phyloP scores from a whole-genome alignment of 2,329 filamentous ascomycete species.

The Cadophora gregata region DNA sequence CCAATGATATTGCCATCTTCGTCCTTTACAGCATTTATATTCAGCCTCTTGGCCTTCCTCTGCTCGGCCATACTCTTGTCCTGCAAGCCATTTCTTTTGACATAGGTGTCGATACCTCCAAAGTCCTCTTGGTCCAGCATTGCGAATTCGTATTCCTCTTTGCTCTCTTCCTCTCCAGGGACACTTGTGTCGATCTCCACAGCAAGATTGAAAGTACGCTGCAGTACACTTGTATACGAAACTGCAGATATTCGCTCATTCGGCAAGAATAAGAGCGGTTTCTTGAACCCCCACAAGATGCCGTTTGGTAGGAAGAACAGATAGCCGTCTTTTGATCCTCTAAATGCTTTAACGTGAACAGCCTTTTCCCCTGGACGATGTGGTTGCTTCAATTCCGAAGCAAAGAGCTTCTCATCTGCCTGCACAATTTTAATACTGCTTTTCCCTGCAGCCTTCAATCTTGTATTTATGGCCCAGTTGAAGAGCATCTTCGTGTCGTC shows the following conservation, averaged over 20 bases:
- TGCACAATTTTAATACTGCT: slow-evolving; percentile 53
- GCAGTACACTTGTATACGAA: slow-evolving; percentile 71
- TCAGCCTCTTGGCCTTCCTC: slow-evolving; percentile 66
- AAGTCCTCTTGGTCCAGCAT: slow-evolving; percentile 76
- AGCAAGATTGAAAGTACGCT: slow-evolving; percentile 72
- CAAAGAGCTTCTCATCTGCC: slow-evolving; percentile 62
- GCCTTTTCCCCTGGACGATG: slow-evolving; percentile 66
- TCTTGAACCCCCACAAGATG: slow-evolving; percentile 74
- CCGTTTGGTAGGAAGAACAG: slow-evolving; percentile 71
- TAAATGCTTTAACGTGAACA: slow-evolving; percentile 69
- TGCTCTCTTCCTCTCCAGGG: slow-evolving; percentile 48
- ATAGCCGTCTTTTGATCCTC: slow-evolving; percentile 72
- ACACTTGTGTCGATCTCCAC: slow-evolving; percentile 60
- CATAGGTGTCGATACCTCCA: slow-evolving; percentile 66
- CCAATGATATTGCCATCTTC: slow-evolving; percentile 48
- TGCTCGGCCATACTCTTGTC: slow-evolving; percentile 73
- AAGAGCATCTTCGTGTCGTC: slow-evolving; percentile 65
- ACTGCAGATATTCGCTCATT: slow-evolving; percentile 64
- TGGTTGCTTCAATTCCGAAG: slow-evolving; percentile 60
- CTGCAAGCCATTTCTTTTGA: slow-evolving; percentile 65
- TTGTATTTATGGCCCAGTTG: slow-evolving; percentile 63
- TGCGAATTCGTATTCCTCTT: slow-evolving; percentile 68
- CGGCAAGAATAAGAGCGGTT: slow-evolving; percentile 69
- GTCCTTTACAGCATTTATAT: slow-evolving; percentile 58
- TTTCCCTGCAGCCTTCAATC: slow-evolving; percentile 57